Evolutionary conservation across 495 filamentous ascomycete genomes (phyloP).

Genomic region (Penicillium fimorum): DNA sequence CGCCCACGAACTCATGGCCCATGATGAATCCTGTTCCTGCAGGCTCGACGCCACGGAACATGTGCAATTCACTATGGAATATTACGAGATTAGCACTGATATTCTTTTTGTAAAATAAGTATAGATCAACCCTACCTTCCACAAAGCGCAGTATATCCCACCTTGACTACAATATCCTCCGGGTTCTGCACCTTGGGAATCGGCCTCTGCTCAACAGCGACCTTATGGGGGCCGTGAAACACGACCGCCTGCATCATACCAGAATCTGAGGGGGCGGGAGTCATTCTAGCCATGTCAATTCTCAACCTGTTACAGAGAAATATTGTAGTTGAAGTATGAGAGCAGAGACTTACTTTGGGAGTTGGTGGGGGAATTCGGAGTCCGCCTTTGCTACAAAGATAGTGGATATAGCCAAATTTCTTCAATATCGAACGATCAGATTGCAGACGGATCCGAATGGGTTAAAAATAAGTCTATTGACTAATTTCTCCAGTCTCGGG

Average conservation of each 20-base stretch:
- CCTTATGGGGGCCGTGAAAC: conserved; percentile 48
- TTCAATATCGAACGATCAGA: conserved; percentile 1
- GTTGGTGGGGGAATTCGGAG: background rate
- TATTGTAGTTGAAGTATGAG: background rate
- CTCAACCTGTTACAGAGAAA: background rate
- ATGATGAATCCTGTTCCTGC: conserved; percentile 64
- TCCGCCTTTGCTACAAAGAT: background rate
- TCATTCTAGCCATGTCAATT: conserved; percentile 4
- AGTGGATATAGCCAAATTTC: background rate
- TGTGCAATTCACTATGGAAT: conserved; percentile 73
- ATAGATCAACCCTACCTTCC: conserved; percentile 64
- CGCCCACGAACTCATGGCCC: conserved; percentile 76
- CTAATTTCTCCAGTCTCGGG: conserved; percentile 9
- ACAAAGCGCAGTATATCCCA: conserved; percentile 82
- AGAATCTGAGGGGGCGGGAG: conserved; percentile 14
- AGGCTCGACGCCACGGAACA: conserved; percentile 79
- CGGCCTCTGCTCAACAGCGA: conserved; percentile 48
- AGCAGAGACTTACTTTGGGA: conserved; percentile 1
- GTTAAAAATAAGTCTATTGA: background rate
- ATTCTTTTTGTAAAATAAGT: background rate
- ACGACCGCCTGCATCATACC: conserved; percentile 51
- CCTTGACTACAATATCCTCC: conserved; percentile 81
- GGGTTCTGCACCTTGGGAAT: conserved; percentile 62
- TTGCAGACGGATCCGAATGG: background rate
- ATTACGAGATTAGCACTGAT: background rate